These are phyloP conservation scores for Candida railenensis DNA, from an alignment of 805 yeast genomes.

Conservation along the genomic window DNA sequence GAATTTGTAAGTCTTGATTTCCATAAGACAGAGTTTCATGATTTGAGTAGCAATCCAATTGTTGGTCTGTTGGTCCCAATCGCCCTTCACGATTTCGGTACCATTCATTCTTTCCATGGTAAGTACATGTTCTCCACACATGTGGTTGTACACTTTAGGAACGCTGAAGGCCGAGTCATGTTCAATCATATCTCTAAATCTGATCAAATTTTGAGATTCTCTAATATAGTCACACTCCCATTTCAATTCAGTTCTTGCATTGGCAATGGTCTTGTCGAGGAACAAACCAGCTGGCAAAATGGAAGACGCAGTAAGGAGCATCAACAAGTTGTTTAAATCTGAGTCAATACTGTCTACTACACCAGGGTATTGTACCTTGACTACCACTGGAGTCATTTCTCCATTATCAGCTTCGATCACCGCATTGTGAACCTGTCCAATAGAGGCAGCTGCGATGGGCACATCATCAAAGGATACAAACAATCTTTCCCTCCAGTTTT, in stretches of 20 bases:
- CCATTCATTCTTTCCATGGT: constrained; percentile 92
- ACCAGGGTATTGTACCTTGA: constrained; percentile 96
- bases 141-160: constrained; percentile 75
- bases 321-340: constrained; percentile 80
- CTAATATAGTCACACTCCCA: constrained; percentile 98
- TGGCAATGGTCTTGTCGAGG: constrained; percentile 86
- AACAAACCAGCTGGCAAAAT: constrained; percentile 89
- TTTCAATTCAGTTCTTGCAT: constrained; percentile 87
- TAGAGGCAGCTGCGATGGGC: constrained; percentile 94
- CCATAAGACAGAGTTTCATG: constrained; percentile 83
- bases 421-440: constrained; percentile 94
- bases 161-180: constrained; percentile 69
- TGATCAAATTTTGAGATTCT: constrained; percentile 75
- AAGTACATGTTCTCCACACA: constrained; percentile 78
- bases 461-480: constrained; percentile 78
- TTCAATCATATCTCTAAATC: constrained; percentile 57
- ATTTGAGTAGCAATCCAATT: constrained; percentile 83
- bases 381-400: constrained; percentile 76
- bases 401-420: constrained; percentile 38
- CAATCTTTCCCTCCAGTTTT: constrained; percentile 65
- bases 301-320: constrained; percentile 82
- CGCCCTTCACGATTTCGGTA: constrained; percentile 72
- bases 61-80: constrained; percentile 69
- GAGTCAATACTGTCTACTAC: constrained; percentile 92
- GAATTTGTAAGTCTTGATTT: constrained; percentile 78